A percentile compares a stretch with the other conserved stretches of the same genome.
phyloP scores from a whole-genome alignment of 257 asterid species.

The Plantago major region DNA sequence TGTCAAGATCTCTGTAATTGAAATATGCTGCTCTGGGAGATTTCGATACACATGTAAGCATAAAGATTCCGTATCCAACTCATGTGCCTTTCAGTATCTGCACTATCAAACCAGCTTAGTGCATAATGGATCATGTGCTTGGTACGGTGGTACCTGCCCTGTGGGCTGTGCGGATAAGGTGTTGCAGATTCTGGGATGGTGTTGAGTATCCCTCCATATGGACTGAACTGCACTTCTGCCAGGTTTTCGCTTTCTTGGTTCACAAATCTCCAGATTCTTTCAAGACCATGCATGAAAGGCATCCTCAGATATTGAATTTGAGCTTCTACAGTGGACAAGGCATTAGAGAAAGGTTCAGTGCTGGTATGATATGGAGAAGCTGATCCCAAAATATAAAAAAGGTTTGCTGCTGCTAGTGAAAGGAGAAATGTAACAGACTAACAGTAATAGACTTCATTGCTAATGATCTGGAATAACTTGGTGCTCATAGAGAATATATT shows the following conservation, averaged over 20 bases:
- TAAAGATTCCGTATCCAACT: slow-evolving; percentile 27
- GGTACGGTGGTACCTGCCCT: slow-evolving; percentile 28
- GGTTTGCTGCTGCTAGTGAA: slow-evolving; percentile 8
- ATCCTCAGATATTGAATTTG: neutral
- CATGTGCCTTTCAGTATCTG: slow-evolving; percentile 6
- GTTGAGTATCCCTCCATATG: slow-evolving; percentile 32
- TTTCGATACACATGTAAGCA: slow-evolving; percentile 26
- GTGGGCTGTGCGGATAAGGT: slow-evolving; percentile 40
- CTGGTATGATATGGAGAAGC: slow-evolving; percentile 7
- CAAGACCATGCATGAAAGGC: slow-evolving; percentile 23
- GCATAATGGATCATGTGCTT: slow-evolving; percentile 29
- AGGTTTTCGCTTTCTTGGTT: slow-evolving; percentile 6
- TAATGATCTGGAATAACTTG: too few species aligned
- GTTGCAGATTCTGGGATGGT: slow-evolving; percentile 26
- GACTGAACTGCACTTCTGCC: slow-evolving; percentile 25
- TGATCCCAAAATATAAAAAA: neutral
- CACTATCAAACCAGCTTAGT: neutral
- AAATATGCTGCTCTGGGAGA: slow-evolving; percentile 30
- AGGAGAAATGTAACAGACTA: neutral
- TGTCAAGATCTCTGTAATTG: slow-evolving; percentile 37
- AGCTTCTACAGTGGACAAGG: slow-evolving; percentile 7
- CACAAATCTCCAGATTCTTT: slow-evolving; percentile 32
- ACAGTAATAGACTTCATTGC: slow-evolving; percentile 11
- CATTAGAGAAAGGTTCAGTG: slow-evolving; percentile 20
- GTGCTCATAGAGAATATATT: too few species aligned